phyloP scores from a whole-genome alignment of 805 yeast species.

The Monosporozyma unispora region DNA sequence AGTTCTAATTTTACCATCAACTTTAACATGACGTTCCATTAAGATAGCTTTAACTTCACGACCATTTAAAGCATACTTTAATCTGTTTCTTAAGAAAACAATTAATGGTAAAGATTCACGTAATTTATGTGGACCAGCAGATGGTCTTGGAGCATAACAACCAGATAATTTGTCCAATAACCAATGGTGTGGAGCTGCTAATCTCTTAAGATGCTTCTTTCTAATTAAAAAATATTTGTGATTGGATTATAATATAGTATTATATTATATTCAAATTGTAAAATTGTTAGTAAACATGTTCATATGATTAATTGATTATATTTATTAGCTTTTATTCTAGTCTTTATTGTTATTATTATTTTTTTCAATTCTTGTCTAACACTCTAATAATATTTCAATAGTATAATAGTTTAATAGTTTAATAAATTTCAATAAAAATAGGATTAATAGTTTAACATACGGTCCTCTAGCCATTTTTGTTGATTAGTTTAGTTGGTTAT shows the following conservation, averaged over 20 bases:
- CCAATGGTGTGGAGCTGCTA: conserved; percentile 99
- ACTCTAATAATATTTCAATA: too few relatives aligned
- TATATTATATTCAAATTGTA: too few relatives aligned
- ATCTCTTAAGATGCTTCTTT: conserved; percentile 97
- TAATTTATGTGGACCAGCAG: conserved; percentile 99
- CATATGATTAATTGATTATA: too few relatives aligned
- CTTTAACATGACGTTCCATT: conserved; percentile 97
- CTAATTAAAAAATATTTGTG: neutral
- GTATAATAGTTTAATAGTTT: too few relatives aligned
- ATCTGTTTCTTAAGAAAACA: conserved; percentile 95
- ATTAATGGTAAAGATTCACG: conserved; percentile 96
- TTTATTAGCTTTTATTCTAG: too few relatives aligned
- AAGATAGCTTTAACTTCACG: conserved; percentile 97
- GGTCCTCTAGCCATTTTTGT: conserved; percentile 71
- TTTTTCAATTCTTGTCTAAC: too few relatives aligned
- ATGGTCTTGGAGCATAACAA: conserved; percentile 98
- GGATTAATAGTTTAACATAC: conserved; percentile 33
- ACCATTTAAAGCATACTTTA: conserved; percentile 97
- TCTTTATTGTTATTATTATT: too few relatives aligned
- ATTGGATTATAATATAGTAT: too few relatives aligned
- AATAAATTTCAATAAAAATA: neutral
- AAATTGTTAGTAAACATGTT: neutral
- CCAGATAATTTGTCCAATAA: conserved; percentile 99
- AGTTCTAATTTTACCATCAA: conserved; percentile 98
- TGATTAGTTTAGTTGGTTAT: neutral